Evolutionary conservation across 805 yeast species (phyloP).

Genomic region (Myxozyma nipponensis): DNA sequence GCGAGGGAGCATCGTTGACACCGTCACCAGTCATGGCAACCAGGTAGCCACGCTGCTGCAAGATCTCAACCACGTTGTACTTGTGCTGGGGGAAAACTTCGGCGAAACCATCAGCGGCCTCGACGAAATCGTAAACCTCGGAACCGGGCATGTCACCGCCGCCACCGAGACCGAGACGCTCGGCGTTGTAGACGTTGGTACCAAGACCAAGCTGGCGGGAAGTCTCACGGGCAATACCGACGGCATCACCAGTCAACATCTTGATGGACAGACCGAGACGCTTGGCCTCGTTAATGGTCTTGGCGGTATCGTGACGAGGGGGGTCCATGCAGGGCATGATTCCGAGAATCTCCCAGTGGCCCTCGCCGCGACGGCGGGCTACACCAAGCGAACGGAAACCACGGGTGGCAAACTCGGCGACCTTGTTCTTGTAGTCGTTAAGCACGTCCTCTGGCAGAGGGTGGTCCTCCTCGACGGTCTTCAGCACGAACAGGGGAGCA

Average conservation of each 20-base stretch:
- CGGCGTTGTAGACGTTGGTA: constrained; percentile 94
- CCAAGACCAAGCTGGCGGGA: constrained; percentile 97
- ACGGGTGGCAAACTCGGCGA: constrained; percentile 95
- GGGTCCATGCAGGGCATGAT: constrained; percentile 99
- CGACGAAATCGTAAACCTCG: constrained; percentile 63
- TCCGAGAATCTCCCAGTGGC: constrained; percentile 96
- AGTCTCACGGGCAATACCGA: constrained; percentile 97
- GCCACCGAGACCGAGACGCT: constrained; percentile 87
- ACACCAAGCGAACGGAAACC: constrained; percentile 99
- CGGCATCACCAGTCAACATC: constrained; percentile 99
- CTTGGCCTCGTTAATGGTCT: constrained; percentile 89
- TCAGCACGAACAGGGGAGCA: constrained; percentile 94
- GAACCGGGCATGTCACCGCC: constrained; percentile 64
- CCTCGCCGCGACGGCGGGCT: constrained; percentile 98
- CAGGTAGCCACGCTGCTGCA: constrained; percentile 60
- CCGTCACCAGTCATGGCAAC: constrained; percentile 72
- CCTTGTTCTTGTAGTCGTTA: constrained; percentile 94
- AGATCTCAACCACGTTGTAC: constrained; percentile 62
- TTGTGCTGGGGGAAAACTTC: constrained; percentile 68
- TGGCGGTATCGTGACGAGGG: constrained; percentile 97
- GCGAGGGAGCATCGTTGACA: constrained; percentile 65
- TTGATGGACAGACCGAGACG: constrained; percentile 88
- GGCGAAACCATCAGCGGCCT: constrained; percentile 92
- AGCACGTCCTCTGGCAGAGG: constrained; percentile 91
- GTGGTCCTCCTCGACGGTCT: constrained; percentile 96